A percentile compares a stretch with the other conserved stretches of the same genome.
phyloP scores from a whole-genome alignment of 805 yeast species.

The Saturnispora bothae region DNA sequence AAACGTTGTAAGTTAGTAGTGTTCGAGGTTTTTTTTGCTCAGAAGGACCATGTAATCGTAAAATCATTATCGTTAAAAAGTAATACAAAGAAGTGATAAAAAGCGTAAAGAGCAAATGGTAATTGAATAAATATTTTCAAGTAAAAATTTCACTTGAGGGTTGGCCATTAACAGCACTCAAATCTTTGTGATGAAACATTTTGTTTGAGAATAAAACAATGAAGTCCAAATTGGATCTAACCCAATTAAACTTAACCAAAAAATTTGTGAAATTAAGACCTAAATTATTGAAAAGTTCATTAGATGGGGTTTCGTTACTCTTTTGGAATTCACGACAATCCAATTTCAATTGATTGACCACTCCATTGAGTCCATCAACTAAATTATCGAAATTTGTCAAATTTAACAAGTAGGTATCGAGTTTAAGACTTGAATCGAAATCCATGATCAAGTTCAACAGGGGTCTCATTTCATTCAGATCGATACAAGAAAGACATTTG shows the following conservation, averaged over 20 bases:
- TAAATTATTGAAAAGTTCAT: neutral
- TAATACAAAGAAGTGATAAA: too few relatives aligned
- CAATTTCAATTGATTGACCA: slow-evolving; percentile 9
- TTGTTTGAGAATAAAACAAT: slow-evolving; percentile 7
- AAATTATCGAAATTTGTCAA: slow-evolving; percentile 7
- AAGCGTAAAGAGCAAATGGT: too few relatives aligned
- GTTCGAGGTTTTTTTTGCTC: too few relatives aligned
- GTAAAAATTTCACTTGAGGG: too few relatives aligned
- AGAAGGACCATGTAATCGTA: too few relatives aligned
- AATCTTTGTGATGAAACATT: too few relatives aligned
- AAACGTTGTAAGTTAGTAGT: too few relatives aligned
- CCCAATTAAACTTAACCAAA: slow-evolving; percentile 4
- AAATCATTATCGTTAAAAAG: too few relatives aligned
- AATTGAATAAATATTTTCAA: too few relatives aligned
- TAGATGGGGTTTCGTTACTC: neutral
- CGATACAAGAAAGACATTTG: slow-evolving; percentile 9
- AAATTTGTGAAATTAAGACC: slow-evolving; percentile 3
- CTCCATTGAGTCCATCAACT: slow-evolving; percentile 7
- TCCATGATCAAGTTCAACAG: slow-evolving; percentile 12
- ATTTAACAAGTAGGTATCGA: slow-evolving; percentile 2
- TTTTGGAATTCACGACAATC: slow-evolving; percentile 4
- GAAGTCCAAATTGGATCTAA: slow-evolving; percentile 8
- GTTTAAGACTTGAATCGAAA: slow-evolving; percentile 9
- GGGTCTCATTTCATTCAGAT: slow-evolving; percentile 13
- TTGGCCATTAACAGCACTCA: too few relatives aligned